Evolutionary conservation across 306 rosid species (phyloP).

Genomic region (Medicago arabica): DNA sequence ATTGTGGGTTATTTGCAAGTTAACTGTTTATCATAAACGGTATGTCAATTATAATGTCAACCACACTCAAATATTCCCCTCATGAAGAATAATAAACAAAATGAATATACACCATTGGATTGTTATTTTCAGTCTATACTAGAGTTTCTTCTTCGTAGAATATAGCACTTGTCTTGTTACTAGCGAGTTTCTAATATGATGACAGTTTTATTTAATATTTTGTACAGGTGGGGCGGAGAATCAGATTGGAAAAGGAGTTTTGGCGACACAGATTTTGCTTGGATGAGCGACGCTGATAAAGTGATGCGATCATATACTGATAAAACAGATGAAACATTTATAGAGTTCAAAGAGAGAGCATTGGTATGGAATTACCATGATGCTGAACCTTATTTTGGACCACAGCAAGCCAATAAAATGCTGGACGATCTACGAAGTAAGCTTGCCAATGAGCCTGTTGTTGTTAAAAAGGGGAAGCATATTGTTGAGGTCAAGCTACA

Average conservation of each 20-base stretch:
- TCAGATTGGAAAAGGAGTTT: slow-evolving; percentile 72
- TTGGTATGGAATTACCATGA: slow-evolving; percentile 82
- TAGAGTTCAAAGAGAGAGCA: slow-evolving; percentile 86
- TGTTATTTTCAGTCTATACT: neutral
- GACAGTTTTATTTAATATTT: slow-evolving; percentile 29
- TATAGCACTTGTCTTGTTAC: slow-evolving; percentile 1
- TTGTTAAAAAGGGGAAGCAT: slow-evolving; percentile 79
- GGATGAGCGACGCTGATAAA: slow-evolving; percentile 83
- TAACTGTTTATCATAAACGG: slow-evolving; percentile 15
- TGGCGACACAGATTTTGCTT: slow-evolving; percentile 62
- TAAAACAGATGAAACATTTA: slow-evolving; percentile 82
- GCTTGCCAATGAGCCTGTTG: slow-evolving; percentile 89
- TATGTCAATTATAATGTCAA: slow-evolving; percentile 4
- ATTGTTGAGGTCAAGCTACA: slow-evolving; percentile 92
- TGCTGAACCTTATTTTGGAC: slow-evolving; percentile 79
- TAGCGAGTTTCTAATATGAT: slow-evolving; percentile 20
- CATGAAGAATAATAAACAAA: neutral
- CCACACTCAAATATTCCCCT: neutral
- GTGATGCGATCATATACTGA: slow-evolving; percentile 80
- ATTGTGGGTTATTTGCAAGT: slow-evolving; percentile 10
- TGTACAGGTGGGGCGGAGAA: slow-evolving; percentile 66
- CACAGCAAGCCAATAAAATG: slow-evolving; percentile 84
- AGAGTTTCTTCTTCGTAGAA: slow-evolving; percentile 6
- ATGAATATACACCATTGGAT: neutral
- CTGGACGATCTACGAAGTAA: slow-evolving; percentile 81